These are phyloP conservation scores for Stagonosporopsis chrysanthemi DNA, from an alignment of 2,329 filamentous ascomycete species.

Conservation along the genomic window DNA sequence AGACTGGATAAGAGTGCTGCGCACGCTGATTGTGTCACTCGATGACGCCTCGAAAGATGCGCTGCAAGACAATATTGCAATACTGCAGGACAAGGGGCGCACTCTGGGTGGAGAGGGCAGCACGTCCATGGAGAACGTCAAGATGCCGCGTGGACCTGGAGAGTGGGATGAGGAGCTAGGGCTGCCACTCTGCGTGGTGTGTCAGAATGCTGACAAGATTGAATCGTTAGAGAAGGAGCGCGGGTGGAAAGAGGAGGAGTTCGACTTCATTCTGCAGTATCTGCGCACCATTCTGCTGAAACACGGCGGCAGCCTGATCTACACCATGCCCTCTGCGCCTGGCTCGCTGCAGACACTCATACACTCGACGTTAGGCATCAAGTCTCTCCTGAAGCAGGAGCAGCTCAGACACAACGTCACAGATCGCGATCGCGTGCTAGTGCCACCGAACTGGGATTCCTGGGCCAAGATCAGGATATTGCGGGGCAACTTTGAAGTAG, in stretches of 20 bases:
- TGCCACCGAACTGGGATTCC: conserved; percentile 97
- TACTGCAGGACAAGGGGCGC: conserved; percentile 70
- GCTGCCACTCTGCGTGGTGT: conserved; percentile 90
- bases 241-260: conserved; percentile 94
- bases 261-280: conserved; percentile 94
- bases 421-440: conserved; percentile 90
- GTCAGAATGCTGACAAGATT: conserved; percentile 93
- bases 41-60: conserved; percentile 78
- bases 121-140: conserved; percentile 47
- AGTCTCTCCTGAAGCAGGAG: conserved; percentile 70
- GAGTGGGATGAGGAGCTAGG: conserved; percentile 94
- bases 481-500: conserved; percentile 89
- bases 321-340: conserved; percentile 60
- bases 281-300: conserved; percentile 88
- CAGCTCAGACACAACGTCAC: conserved; percentile 75
- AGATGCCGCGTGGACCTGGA: conserved; percentile 81
- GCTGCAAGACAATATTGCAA: conserved; percentile 84
- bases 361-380: conserved; percentile 86
- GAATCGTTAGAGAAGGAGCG: conserved; percentile 88
- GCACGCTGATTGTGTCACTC: conserved; percentile 76
- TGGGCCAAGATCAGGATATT: conserved; percentile 97
- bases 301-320: conserved; percentile 65
- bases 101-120: conserved; percentile 36
- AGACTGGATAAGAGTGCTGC: conserved; percentile 86
- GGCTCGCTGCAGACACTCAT: conserved; percentile 81